Conservation (phyloP, 768 basidiomycete species). For the Lentinula detonsa region DNA sequence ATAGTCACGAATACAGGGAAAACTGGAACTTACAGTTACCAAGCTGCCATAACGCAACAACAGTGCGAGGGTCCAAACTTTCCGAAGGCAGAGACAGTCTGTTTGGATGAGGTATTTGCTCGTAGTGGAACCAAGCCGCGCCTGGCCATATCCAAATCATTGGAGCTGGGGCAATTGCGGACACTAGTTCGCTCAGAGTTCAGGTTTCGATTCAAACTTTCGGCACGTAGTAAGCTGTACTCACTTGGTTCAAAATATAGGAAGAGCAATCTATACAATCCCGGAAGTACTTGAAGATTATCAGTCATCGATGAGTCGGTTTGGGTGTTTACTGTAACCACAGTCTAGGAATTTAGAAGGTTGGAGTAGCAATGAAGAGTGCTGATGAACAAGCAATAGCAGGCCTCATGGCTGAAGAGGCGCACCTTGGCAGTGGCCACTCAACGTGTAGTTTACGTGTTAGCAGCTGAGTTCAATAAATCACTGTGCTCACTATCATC, state of each 20-base stretch:
- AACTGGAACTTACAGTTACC: slow-evolving; percentile 40
- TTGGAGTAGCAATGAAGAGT: no score
- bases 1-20: no score
- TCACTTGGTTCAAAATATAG: slow-evolving; percentile 54
- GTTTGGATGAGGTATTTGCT: slow-evolving; percentile 40
- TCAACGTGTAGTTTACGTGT: no score
- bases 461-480: no score
- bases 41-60: slow-evolving; percentile 56
- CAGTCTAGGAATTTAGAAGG: no score
- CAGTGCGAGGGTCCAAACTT: slow-evolving; percentile 37
- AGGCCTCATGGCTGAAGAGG: no score
- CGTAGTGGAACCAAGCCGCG: slow-evolving; percentile 52
- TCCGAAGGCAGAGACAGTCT: slow-evolving; percentile 11
- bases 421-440: no score
- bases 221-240: neutral
- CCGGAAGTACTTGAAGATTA: slow-evolving; percentile 46
- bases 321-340: no score
- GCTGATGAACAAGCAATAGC: no score
- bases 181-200: slow-evolving; percentile 24
- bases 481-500: no score
- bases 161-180: slow-evolving; percentile 42
- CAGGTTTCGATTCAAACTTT: no score
- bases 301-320: neutral
- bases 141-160: slow-evolving; percentile 47
- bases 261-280: slow-evolving; percentile 51